Percentiles rank a stretch among this genome's conserved stretches.
Conservation (phyloP, 2,329 filamentous ascomycete genomes). For the Arthroderma uncinatum region DNA sequence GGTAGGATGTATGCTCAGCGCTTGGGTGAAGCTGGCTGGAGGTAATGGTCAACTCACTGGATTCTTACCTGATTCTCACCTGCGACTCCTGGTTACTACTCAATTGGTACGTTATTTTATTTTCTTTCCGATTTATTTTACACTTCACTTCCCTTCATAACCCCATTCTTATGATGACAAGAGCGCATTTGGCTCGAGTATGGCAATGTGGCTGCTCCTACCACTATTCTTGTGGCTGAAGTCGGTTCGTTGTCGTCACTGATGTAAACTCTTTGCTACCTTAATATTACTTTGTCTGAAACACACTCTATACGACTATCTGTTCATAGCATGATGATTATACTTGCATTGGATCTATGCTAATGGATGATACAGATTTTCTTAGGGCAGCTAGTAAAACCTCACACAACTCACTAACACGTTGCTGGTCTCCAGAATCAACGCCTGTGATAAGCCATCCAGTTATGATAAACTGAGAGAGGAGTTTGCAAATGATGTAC, state of each 20-base stretch:
- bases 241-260: conserved; percentile 60
- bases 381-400: background rate
- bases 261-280: conserved; percentile 99
- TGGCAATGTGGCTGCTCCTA: conserved; percentile 51
- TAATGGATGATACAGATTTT: background rate
- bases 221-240: conserved; percentile 64
- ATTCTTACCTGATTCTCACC: conserved; percentile 10
- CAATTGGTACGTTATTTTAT: conserved; percentile 10
- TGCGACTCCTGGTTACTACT: background rate
- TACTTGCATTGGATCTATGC: background rate
- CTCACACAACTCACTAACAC: background rate
- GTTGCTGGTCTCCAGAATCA: conserved; percentile 51
- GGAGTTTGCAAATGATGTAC: conserved; percentile 82
- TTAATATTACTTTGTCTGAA: conserved; percentile 79
- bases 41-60: conserved; percentile 49
- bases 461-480: conserved; percentile 69
- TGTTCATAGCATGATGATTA: conserved; percentile 15
- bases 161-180: conserved; percentile 73
- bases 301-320: conserved; percentile 19
- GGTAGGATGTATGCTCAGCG: conserved; percentile 93
- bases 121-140: conserved; percentile 12
- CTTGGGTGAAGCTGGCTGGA: conserved; percentile 88
- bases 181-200: conserved; percentile 99
- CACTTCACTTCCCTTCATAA: conserved; percentile 3
- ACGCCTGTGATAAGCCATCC: conserved; percentile 87